These are phyloP conservation scores for Gremmenia infestans DNA, from an alignment of 2,329 filamentous ascomycete species.

Conservation along the genomic window DNA sequence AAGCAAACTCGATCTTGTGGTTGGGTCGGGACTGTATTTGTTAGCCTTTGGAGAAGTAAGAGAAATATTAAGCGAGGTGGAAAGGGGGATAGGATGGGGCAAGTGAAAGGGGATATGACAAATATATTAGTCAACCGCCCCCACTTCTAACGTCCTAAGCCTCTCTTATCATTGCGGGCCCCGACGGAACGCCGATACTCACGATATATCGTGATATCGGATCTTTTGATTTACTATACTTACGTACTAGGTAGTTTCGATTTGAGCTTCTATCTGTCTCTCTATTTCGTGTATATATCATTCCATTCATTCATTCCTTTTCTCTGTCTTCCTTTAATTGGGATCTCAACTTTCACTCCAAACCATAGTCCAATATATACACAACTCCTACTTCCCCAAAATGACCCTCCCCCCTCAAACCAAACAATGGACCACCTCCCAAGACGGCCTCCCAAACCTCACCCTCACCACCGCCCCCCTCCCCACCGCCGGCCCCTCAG, in stretches of 20 bases:
- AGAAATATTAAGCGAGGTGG: not conserved
- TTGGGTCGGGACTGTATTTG: too few relatives aligned
- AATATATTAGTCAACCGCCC: not conserved
- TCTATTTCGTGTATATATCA: too few relatives aligned
- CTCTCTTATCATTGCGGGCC: not conserved
- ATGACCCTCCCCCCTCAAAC: conserved; percentile 24
- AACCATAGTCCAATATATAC: not conserved
- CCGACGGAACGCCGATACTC: not conserved
- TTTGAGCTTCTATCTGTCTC: not conserved
- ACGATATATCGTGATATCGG: not conserved
- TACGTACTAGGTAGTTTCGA: not conserved
- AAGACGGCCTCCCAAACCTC: conserved; percentile 54
- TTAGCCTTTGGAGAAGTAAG: not conserved
- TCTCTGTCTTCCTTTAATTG: too few relatives aligned
- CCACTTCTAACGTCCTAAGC: not conserved
- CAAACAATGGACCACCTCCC: conserved; percentile 50
- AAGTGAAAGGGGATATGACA: not conserved
- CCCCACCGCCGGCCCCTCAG: conserved; percentile 43
- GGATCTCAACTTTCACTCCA: too few relatives aligned
- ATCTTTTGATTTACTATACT: not conserved
- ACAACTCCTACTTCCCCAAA: not conserved
- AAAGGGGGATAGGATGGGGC: not conserved
- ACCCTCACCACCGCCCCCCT: conserved; percentile 39
- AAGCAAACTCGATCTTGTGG: too few relatives aligned
- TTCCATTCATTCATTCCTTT: too few relatives aligned